Percentiles rank a stretch among this genome's conserved stretches.
phyloP scores from a whole-genome alignment of 1,139 yeast species.

The Sugiyamaella grinbergsii region DNA sequence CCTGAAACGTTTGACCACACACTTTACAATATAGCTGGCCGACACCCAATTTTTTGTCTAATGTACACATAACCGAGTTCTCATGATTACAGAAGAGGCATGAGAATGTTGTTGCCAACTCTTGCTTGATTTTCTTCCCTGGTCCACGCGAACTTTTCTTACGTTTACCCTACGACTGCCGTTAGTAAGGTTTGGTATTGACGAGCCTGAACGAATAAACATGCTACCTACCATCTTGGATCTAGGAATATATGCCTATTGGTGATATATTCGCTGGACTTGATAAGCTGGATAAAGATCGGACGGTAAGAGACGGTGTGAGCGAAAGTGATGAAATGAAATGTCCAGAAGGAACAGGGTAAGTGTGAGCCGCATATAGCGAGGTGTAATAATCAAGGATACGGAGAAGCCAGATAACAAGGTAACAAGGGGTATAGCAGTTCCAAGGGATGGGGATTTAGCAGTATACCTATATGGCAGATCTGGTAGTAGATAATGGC shows the following conservation, averaged over 20 bases:
- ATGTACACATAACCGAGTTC: constrained; percentile 80
- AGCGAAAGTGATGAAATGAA: too few relatives aligned
- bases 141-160: constrained; percentile 88
- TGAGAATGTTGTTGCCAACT: constrained; percentile 81
- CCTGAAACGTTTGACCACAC: constrained; percentile 93
- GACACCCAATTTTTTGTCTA: constrained; percentile 83
- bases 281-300: too few relatives aligned
- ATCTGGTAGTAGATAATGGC: too few relatives aligned
- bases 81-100: constrained; percentile 97
- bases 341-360: background rate
- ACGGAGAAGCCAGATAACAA: too few relatives aligned
- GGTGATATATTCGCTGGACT: too few relatives aligned
- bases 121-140: constrained; percentile 73
- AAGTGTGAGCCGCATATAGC: background rate
- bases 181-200: background rate
- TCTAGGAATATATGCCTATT: background rate
- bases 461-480: too few relatives aligned
- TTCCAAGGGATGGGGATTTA: too few relatives aligned
- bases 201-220: background rate
- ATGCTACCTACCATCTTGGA: constrained; percentile 1
- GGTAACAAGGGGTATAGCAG: too few relatives aligned
- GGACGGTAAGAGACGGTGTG: too few relatives aligned
- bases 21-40: constrained; percentile 89
- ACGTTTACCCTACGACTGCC: constrained; percentile 67
- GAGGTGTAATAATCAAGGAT: too few relatives aligned